phyloP scores from a whole-genome alignment of 495 filamentous ascomycete genomes.

The Hypoxylon fuscum region DNA sequence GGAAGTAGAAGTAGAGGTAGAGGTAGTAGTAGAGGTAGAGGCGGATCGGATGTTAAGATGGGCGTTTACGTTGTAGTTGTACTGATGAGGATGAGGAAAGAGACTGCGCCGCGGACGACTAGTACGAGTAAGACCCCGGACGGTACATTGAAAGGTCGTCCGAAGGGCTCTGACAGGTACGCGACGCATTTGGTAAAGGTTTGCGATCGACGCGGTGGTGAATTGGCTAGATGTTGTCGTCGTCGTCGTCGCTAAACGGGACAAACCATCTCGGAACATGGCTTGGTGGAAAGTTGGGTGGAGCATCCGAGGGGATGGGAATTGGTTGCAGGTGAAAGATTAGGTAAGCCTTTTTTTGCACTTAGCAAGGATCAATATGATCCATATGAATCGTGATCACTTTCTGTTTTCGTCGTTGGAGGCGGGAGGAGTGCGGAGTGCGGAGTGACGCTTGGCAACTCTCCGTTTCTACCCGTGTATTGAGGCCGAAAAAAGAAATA shows the following conservation, averaged over 20 bases:
- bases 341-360: constrained; percentile 19
- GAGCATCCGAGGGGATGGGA: constrained; percentile 6
- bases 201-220: constrained; percentile 29
- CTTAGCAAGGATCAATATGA: constrained; percentile 1
- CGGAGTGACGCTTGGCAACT: too few species aligned
- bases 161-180: constrained; percentile 54
- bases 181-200: constrained; percentile 55
- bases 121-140: constrained; percentile 50
- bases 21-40: constrained; percentile 8
- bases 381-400: constrained; percentile 32
- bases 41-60: constrained; percentile 29
- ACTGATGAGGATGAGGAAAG: constrained; percentile 5
- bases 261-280: constrained; percentile 21
- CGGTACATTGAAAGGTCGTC: constrained; percentile 54
- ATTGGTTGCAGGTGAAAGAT: not conserved
- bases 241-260: constrained; percentile 33
- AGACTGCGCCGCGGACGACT: constrained; percentile 46
- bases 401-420: constrained; percentile 24
- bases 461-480: too few species aligned
- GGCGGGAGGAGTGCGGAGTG: too few species aligned
- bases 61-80: constrained; percentile 17
- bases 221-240: constrained; percentile 8
- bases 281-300: constrained; percentile 10
- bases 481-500: too few species aligned
- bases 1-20: constrained; percentile 22